Conservation (phyloP, 2,329 filamentous ascomycete genomes). For the Ascochyta fabae region DNA sequence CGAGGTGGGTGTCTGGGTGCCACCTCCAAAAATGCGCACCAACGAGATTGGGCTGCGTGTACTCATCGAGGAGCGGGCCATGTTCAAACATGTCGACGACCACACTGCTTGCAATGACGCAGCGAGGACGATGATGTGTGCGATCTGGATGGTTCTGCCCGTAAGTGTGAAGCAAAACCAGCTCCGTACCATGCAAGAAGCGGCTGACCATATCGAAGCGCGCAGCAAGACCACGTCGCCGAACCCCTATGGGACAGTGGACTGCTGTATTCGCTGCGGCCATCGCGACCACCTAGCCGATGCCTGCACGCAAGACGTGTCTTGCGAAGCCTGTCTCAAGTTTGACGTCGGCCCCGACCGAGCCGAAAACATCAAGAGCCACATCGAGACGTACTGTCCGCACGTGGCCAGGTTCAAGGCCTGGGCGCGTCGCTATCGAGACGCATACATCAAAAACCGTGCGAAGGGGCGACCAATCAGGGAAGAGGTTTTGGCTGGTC, state of each 20-base stretch:
- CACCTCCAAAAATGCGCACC: not conserved
- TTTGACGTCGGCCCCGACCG: conserved; percentile 1
- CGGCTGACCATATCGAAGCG: conserved; percentile 12
- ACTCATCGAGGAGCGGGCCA: conserved; percentile 12
- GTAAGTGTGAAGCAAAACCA: not conserved
- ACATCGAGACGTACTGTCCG: conserved; percentile 12
- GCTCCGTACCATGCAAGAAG: conserved; percentile 9
- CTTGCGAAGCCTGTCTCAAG: conserved; percentile 14
- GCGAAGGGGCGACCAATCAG: not conserved
- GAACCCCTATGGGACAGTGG: conserved; percentile 9
- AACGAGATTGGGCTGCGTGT: conserved; percentile 20
- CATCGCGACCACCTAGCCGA: conserved; percentile 17
- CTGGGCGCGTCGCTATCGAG: conserved; percentile 8
- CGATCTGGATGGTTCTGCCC: conserved; percentile 23
- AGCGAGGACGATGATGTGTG: conserved; percentile 32
- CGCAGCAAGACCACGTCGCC: not conserved
- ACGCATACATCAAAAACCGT: not conserved
- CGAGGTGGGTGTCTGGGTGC: conserved; percentile 12
- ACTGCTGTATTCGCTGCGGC: conserved; percentile 22
- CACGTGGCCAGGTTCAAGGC: conserved; percentile 9
- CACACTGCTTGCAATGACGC: conserved; percentile 35
- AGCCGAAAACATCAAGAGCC: not conserved
- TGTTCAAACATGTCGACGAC: conserved; percentile 20
- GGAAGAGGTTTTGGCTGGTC: not conserved
- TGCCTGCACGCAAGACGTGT: conserved; percentile 1